Percentiles rank a stretch among this genome's conserved stretches.
phyloP scores from a whole-genome alignment of 2,329 filamentous ascomycete species.

The Phoma sp. region DNA sequence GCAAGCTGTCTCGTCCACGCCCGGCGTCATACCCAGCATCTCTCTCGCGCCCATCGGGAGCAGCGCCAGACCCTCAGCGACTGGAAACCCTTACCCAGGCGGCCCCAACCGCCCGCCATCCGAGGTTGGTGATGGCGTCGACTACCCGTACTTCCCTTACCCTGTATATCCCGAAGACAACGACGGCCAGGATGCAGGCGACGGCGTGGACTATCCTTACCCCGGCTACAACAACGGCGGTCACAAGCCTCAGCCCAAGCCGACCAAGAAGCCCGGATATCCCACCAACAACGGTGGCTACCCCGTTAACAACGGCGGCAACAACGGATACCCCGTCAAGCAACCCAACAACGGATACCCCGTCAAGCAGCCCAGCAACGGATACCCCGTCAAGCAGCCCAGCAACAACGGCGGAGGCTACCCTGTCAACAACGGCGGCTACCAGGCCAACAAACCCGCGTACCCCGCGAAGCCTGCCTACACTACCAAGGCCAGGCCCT shows the following conservation, averaged over 20 bases:
- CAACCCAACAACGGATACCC: no score
- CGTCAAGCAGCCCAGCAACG: no score
- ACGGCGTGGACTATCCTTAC: conserved; percentile 23
- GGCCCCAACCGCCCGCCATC: conserved; percentile 6
- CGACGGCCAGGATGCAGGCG: conserved; percentile 2
- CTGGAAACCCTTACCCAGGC: no score
- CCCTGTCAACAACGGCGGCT: not conserved
- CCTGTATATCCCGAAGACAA: not conserved
- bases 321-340: no score
- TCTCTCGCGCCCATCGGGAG: no score
- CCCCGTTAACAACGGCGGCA: not conserved
- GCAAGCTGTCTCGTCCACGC: not conserved
- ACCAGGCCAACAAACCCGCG: not conserved
- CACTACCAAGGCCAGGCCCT: not conserved
- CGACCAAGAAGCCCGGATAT: not conserved
- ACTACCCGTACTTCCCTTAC: conserved; percentile 14
- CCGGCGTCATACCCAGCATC: no score
- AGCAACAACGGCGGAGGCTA: not conserved
- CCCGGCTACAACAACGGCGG: not conserved
- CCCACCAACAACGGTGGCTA: not conserved
- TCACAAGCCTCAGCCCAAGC: not conserved
- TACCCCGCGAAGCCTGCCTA: not conserved
- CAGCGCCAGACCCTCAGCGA: no score
- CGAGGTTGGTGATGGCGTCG: conserved; percentile 21
- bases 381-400: no score